These are phyloP conservation scores for Choricystis sp. DNA, from an alignment of 139 green algal genomes.

Conservation along the genomic window DNA sequence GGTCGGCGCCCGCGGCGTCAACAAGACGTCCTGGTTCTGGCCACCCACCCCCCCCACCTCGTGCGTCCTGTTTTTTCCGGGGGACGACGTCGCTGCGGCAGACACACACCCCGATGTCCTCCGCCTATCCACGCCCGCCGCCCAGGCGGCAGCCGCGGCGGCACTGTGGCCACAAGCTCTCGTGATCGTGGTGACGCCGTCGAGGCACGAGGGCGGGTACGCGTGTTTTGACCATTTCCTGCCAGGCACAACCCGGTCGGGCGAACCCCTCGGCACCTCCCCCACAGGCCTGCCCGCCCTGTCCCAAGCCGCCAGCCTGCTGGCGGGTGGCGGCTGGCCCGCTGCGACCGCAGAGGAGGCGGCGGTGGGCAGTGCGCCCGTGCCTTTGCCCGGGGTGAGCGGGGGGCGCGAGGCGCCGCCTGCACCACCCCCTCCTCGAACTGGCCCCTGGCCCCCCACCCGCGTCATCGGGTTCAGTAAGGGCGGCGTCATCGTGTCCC, in stretches of 20 bases:
- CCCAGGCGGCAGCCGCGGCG: background rate
- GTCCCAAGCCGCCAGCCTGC: background rate
- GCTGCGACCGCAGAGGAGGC: too few relatives aligned
- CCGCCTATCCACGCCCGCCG: background rate
- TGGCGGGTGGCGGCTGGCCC: background rate
- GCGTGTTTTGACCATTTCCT: background rate
- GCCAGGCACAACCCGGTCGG: background rate
- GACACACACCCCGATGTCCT: background rate
- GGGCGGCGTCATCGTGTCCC: background rate
- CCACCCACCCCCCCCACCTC: background rate
- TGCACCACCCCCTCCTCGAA: background rate
- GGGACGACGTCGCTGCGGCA: background rate
- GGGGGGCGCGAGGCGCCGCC: too few relatives aligned
- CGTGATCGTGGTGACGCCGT: background rate
- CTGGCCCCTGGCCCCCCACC: too few relatives aligned
- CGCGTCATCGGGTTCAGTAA: background rate
- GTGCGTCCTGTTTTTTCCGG: background rate
- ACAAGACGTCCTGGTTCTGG: background rate
- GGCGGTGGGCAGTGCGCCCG: too few relatives aligned
- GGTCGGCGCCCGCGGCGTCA: too few relatives aligned
- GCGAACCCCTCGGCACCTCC: background rate
- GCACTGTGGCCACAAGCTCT: too few relatives aligned
- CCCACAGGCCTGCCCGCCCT: background rate
- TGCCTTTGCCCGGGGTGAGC: too few relatives aligned
- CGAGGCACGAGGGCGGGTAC: background rate